Evolutionary conservation across 2,329 filamentous ascomycete genomes (phyloP).

Genomic region (Trematosphaeria pertusa): DNA sequence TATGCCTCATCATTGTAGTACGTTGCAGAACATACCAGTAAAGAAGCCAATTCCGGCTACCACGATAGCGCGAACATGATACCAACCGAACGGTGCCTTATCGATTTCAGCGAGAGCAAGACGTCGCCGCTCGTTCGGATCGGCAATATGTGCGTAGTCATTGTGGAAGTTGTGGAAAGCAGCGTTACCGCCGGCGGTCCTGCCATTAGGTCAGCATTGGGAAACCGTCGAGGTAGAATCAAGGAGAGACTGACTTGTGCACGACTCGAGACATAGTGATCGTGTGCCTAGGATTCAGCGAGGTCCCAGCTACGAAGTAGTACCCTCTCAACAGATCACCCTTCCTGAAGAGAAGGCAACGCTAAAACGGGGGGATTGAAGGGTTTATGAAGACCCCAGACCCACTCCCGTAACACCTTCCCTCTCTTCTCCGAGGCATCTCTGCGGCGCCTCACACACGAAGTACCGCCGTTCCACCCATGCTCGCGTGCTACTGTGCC

Average conservation of each 20-base stretch:
- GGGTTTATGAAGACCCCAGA: no score
- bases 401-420: no score
- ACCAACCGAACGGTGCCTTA: slow-evolving; percentile 57
- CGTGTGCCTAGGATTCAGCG: no score
- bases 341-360: no score
- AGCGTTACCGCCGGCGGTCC: slow-evolving; percentile 21
- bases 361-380: no score
- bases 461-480: no score
- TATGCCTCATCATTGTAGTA: slow-evolving; percentile 1
- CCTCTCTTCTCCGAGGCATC: no score
- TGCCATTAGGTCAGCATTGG: not conserved
- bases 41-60: slow-evolving; percentile 89
- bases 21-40: slow-evolving; percentile 74
- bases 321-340: no score
- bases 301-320: no score
- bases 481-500: no score
- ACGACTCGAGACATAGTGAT: slow-evolving; percentile 8
- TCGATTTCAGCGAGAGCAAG: slow-evolving; percentile 47
- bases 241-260: slow-evolving; percentile 7
- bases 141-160: slow-evolving; percentile 33
- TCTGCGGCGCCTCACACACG: no score
- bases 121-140: slow-evolving; percentile 43
- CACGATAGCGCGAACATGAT: slow-evolving; percentile 77
- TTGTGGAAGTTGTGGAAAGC: slow-evolving; percentile 25
- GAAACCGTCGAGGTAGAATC: not conserved